A percentile compares a stretch with the other conserved stretches of the same genome.
These are phyloP conservation scores for Sordariomycetes sp. DNA, from an alignment of 2,329 filamentous ascomycete genomes.

Conservation along the genomic window DNA sequence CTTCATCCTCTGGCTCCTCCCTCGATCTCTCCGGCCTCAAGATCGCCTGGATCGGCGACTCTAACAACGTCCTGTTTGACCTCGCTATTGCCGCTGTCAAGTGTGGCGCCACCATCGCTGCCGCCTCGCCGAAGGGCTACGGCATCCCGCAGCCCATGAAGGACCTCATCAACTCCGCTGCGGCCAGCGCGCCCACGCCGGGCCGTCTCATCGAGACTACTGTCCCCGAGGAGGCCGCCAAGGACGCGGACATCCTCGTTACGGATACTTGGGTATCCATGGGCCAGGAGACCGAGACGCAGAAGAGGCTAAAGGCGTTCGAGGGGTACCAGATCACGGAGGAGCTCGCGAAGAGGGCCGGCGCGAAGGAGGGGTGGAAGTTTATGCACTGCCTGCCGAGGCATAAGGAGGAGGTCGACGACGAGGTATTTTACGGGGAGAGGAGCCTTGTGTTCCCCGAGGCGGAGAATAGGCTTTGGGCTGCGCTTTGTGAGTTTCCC, in stretches of 20 bases:
- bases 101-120: constrained; percentile 73
- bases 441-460: constrained; percentile 86
- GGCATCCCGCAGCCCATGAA: constrained; percentile 69
- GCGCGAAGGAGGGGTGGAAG: constrained; percentile 82
- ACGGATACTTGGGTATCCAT: constrained; percentile 99
- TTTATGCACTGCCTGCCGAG: constrained; percentile 98
- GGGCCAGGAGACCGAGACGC: constrained; percentile 84
- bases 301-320: constrained; percentile 71
- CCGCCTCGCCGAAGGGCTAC: constrained; percentile 80
- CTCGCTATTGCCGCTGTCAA: constrained; percentile 81
- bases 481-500: constrained; percentile 57
- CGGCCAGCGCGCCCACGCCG: constrained; percentile 41
- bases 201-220: constrained; percentile 66
- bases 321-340: constrained; percentile 84
- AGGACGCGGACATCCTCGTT: constrained; percentile 78
- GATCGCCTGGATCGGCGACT: constrained; percentile 91
- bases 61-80: constrained; percentile 95
- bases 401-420: constrained; percentile 83
- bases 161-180: constrained; percentile 57
- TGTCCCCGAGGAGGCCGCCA: constrained; percentile 74
- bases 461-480: constrained; percentile 90
- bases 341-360: constrained; percentile 71
- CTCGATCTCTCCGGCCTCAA: constrained; percentile 75
- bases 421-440: constrained; percentile 86
- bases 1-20: constrained; percentile 26